Percentiles rank a stretch among this genome's conserved stretches.
phyloP scores from a whole-genome alignment of 495 filamentous ascomycete species.

The Entonaema liquescens region DNA sequence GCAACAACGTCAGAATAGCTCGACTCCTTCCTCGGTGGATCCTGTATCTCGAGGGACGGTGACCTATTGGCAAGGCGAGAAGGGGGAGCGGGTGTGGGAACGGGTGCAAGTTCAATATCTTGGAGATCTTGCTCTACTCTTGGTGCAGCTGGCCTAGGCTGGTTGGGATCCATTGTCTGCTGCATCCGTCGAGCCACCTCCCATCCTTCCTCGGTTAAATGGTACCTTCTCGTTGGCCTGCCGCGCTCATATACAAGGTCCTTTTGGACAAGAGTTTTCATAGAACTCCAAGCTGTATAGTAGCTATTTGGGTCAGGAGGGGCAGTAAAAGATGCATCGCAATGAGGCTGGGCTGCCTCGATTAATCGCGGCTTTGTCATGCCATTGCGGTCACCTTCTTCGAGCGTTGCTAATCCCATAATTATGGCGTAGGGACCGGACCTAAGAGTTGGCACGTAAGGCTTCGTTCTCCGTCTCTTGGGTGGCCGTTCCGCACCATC shows the following conservation, averaged over 20 bases:
- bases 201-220: constrained; percentile 80
- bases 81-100: not conserved
- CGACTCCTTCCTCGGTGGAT: constrained; percentile 22
- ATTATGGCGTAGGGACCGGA: constrained; percentile 81
- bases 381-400: constrained; percentile 62
- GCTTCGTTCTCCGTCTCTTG: constrained; percentile 72
- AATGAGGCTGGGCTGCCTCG: constrained; percentile 74
- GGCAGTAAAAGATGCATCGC: constrained; percentile 77
- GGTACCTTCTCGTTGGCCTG: constrained; percentile 72
- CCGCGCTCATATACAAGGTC: constrained; percentile 79
- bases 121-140: constrained; percentile 8
- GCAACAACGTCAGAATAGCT: constrained; percentile 52
- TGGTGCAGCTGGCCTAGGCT: constrained; percentile 19
- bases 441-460: constrained; percentile 75
- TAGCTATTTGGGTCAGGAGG: constrained; percentile 72
- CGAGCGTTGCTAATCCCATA: constrained; percentile 68
- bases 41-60: constrained; percentile 34
- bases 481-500: constrained; percentile 57
- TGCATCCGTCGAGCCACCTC: constrained; percentile 76
- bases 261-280: constrained; percentile 79
- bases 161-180: constrained; percentile 49
- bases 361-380: constrained; percentile 76
- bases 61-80: constrained; percentile 17
- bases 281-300: constrained; percentile 87
- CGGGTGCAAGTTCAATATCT: not conserved